Conservation (phyloP, 2,329 filamentous ascomycete species). For the Neodidymelliopsis sp. region DNA sequence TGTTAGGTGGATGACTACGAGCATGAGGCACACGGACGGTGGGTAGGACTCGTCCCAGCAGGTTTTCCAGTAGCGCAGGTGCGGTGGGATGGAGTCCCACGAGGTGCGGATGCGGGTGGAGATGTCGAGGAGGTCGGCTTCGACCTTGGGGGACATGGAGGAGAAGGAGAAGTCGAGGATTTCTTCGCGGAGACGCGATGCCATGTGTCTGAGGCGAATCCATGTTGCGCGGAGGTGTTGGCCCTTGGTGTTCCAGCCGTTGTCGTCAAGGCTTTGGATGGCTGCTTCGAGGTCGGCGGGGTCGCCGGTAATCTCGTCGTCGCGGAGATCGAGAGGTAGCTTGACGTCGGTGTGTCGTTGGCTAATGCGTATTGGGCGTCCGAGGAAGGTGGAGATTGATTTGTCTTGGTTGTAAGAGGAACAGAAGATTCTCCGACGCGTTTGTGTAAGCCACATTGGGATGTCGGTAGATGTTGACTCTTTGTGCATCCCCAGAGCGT, state of each 20-base stretch:
- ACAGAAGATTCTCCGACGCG: constrained; percentile 39
- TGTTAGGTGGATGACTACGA: constrained; percentile 41
- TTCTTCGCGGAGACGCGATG: constrained; percentile 40
- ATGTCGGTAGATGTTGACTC: constrained; percentile 35
- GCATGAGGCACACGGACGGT: constrained; percentile 42
- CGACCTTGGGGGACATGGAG: constrained; percentile 30
- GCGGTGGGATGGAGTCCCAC: constrained; percentile 38
- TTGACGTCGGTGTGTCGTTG: constrained; percentile 41
- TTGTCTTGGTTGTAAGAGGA: constrained; percentile 44
- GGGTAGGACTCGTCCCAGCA: constrained; percentile 41
- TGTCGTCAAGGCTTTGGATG: constrained; percentile 29
- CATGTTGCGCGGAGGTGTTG: constrained; percentile 37
- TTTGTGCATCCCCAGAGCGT: constrained; percentile 42
- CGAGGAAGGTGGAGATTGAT: constrained; percentile 45
- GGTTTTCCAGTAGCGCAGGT: constrained; percentile 40
- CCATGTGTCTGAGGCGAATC: constrained; percentile 38
- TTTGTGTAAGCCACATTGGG: constrained; percentile 40
- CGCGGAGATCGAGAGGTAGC: constrained; percentile 41
- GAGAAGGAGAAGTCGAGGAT: constrained; percentile 40
- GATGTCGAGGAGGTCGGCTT: constrained; percentile 38
- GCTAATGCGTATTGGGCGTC: constrained; percentile 41
- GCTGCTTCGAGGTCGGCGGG: constrained; percentile 25
- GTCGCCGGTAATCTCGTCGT: constrained; percentile 35
- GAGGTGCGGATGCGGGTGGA: constrained; percentile 36
- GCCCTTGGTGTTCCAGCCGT: constrained; percentile 52